A percentile compares a stretch with the other conserved stretches of the same genome.
These are phyloP conservation scores for Tricholoma saponaceum DNA, from an alignment of 768 basidiomycete genomes.

Conservation along the genomic window DNA sequence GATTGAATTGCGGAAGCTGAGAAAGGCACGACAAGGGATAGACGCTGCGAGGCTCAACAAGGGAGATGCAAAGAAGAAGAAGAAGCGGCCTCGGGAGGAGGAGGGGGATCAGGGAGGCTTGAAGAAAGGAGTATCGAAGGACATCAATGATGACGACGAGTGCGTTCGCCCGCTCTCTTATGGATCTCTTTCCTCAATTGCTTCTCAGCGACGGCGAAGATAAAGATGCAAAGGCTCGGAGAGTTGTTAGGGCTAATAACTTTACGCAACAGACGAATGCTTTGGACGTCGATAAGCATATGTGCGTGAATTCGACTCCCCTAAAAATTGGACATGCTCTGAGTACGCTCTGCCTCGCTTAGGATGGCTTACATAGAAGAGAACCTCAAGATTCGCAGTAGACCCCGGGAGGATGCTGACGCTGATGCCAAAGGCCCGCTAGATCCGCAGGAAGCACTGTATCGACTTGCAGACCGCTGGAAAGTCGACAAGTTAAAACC, in stretches of 20 bases:
- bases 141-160: slow-evolving; percentile 55
- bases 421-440: slow-evolving; percentile 39
- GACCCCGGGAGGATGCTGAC: slow-evolving; percentile 42
- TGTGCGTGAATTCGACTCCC: slow-evolving; percentile 49
- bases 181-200: background rate
- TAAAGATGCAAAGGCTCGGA: slow-evolving; percentile 65
- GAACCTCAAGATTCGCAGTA: slow-evolving; percentile 76
- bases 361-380: slow-evolving; percentile 99
- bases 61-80: slow-evolving; percentile 76
- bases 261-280: slow-evolving; percentile 97
- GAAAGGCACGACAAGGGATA: slow-evolving; percentile 74
- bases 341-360: background rate
- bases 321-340: background rate
- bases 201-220: slow-evolving; percentile 53
- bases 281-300: slow-evolving; percentile 97
- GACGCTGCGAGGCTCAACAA: slow-evolving; percentile 80
- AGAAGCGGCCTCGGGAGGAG: slow-evolving; percentile 47
- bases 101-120: slow-evolving; percentile 50
- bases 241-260: slow-evolving; percentile 80
- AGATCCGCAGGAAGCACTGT: slow-evolving; percentile 79
- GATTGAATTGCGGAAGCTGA: slow-evolving; percentile 76
- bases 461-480: slow-evolving; percentile 66
- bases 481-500: slow-evolving; percentile 54
- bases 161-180: slow-evolving; percentile 26
- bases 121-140: slow-evolving; percentile 38